phyloP scores from a whole-genome alignment of 495 filamentous ascomycete species.

The Talaromyces thailandensis region DNA sequence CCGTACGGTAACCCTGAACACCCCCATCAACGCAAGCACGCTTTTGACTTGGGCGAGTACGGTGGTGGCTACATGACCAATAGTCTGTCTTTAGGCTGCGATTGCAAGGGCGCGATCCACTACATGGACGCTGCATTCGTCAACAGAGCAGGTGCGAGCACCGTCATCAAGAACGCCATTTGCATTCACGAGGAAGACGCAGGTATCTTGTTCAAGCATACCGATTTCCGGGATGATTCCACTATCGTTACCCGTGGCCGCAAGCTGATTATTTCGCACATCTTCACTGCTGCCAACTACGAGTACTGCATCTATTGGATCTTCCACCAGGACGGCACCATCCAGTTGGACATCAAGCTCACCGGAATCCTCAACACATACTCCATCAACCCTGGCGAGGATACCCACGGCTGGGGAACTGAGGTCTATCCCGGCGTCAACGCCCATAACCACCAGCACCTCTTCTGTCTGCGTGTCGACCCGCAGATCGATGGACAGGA shows the following conservation, averaged over 20 bases:
- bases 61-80: constrained; percentile 96
- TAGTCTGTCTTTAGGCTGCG: constrained; percentile 77
- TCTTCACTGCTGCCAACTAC: constrained; percentile 96
- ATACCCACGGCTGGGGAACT: constrained; percentile 84
- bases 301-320: constrained; percentile 95
- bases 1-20: constrained; percentile 91
- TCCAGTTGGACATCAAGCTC: constrained; percentile 91
- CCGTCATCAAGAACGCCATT: constrained; percentile 88
- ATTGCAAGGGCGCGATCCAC: constrained; percentile 93
- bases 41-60: constrained; percentile 91
- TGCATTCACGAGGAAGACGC: constrained; percentile 95
- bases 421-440: constrained; percentile 86
- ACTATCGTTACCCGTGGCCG: constrained; percentile 79
- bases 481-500: constrained; percentile 80
- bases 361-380: constrained; percentile 96
- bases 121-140: constrained; percentile 82
- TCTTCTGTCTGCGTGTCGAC: constrained; percentile 89
- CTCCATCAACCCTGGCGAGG: constrained; percentile 72
- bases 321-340: constrained; percentile 88
- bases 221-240: constrained; percentile 86
- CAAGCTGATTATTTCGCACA: constrained; percentile 82
- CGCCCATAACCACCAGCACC: constrained; percentile 80
- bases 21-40: constrained; percentile 89
- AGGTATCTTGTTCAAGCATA: constrained; percentile 94
- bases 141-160: constrained; percentile 66